phyloP scores from a whole-genome alignment of 257 asterid species.

The Plectranthus barbatus region DNA sequence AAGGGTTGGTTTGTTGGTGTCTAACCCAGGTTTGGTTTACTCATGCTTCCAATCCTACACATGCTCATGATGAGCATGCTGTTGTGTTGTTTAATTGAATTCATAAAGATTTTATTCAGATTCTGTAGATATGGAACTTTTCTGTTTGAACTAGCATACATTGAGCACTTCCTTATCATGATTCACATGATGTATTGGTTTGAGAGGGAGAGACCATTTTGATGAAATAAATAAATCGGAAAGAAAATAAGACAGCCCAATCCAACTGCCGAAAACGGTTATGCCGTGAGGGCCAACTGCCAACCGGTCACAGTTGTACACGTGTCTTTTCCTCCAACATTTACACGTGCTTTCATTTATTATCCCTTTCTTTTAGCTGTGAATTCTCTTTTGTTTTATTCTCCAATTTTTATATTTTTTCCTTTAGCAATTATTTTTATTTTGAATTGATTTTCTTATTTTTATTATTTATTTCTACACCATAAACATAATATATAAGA shows the following conservation, averaged over 20 bases:
- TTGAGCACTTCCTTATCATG: too few species aligned
- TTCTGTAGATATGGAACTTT: background rate
- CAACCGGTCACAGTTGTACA: constrained; percentile 13
- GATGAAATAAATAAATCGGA: too few species aligned
- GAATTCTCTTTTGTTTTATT: background rate
- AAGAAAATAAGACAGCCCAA: constrained; percentile 1
- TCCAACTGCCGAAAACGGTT: constrained; percentile 32
- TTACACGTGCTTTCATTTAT: constrained; percentile 20
- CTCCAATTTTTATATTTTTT: background rate
- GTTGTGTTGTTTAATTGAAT: background rate
- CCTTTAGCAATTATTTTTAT: background rate
- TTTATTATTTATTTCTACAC: too few species aligned
- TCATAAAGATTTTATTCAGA: background rate
- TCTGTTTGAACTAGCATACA: too few species aligned
- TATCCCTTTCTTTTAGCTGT: background rate
- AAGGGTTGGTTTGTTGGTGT: too few species aligned
- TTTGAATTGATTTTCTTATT: background rate
- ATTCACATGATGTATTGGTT: too few species aligned
- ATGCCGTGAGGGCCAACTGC: constrained; percentile 26
- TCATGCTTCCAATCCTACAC: background rate
- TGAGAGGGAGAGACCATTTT: background rate
- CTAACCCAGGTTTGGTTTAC: background rate
- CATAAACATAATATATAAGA: background rate
- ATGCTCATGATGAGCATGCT: background rate
- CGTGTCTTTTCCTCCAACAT: constrained; percentile 23